Conservation (phyloP, 768 basidiomycete genomes). For the Cystofilobasidium bisporidii region DNA sequence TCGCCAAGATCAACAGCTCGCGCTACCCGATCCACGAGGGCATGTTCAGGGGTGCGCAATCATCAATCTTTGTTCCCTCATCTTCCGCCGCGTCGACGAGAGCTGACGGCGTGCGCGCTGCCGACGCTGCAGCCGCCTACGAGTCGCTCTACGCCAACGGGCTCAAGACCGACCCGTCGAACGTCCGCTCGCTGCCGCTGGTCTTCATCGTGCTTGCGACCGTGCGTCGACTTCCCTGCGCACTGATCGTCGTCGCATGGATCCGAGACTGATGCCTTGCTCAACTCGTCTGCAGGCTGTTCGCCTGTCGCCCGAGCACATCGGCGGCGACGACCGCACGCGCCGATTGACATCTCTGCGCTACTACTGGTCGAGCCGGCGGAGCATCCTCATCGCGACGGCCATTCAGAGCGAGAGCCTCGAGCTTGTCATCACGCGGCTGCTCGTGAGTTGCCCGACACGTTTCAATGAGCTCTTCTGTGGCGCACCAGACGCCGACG, state of each 20-base stretch:
- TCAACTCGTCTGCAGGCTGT: conserved; percentile 48
- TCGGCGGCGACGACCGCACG: conserved; percentile 67
- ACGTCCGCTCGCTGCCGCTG: conserved; percentile 78
- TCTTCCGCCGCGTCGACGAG: too few species aligned
- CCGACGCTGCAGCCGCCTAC: conserved; percentile 13
- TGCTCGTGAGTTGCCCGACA: conserved; percentile 59
- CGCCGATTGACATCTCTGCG: conserved; percentile 70
- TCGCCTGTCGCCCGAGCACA: conserved; percentile 70
- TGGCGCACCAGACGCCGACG: too few species aligned
- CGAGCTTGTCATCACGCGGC: conserved; percentile 82
- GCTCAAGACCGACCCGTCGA: conserved; percentile 46
- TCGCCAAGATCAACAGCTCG: conserved; percentile 67
- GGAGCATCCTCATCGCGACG: conserved; percentile 79
- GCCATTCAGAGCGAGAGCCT: conserved; percentile 87
- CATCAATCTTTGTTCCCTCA: not conserved
- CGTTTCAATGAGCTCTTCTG: too few species aligned
- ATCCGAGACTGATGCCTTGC: too few species aligned
- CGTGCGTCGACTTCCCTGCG: conserved; percentile 30
- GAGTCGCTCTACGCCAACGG: conserved; percentile 28
- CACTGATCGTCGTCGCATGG: too few species aligned
- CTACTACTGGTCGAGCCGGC: conserved; percentile 89
- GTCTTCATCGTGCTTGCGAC: conserved; percentile 87
- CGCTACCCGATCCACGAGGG: conserved; percentile 81
- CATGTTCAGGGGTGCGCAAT: conserved; percentile 58
- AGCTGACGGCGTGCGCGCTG: too few species aligned